Evolutionary conservation across 352 stramenopile genomes (phyloP), one percentile per base, ranked within the genome.

Genomic region (Pythium brachiatum): DNA sequence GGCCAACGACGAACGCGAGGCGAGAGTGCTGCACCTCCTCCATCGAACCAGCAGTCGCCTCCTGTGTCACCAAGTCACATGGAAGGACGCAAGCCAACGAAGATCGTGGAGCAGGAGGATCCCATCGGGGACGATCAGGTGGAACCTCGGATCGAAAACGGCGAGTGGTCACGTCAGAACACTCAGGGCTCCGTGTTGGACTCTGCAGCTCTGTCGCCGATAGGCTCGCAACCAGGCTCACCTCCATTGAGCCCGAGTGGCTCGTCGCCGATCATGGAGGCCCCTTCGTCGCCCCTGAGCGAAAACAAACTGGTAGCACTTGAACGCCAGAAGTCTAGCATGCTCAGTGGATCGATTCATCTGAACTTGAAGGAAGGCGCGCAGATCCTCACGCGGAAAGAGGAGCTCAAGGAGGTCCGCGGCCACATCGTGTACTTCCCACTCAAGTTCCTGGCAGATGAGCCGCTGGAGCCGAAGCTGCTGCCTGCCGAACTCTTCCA

Each of bases 381-480:
- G 29, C 78, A 88, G 62, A 92, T 86, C 63, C 63, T 75, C 16
- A 65, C 82, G 38, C 66, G 77, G 57, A 85, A 92, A 64, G 67
- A 85, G 58, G 81, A 92, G 51, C 70, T 95, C 50, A 64, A 74
- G 57, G 76, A 84, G 38, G 70, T 95, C 20, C 78, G 80, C 53
- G 84, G 86, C 54, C 83, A 95, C 62, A 86, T 93, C 53, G 84
- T 93, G 54, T 93, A 95, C 71, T 95, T 95, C 63, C 86, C 86
- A 18, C 78, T 95, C 53, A 88, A 91, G 64, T 95, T 95, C 55
- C 72, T 95, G 21, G 69, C 74, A 53, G 81, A 90, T 53, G 86
- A 94, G 66, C 64, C 79, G 55, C 68, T 95, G n/a, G 78, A 90
- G 66, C 86, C 86, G n/a, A 88, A 89, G 69, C 67, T 92, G 12